Base-by-base conservation (phyloP, 768 basidiomycete genomes). In the Panaeolus cyanescens region DNA sequence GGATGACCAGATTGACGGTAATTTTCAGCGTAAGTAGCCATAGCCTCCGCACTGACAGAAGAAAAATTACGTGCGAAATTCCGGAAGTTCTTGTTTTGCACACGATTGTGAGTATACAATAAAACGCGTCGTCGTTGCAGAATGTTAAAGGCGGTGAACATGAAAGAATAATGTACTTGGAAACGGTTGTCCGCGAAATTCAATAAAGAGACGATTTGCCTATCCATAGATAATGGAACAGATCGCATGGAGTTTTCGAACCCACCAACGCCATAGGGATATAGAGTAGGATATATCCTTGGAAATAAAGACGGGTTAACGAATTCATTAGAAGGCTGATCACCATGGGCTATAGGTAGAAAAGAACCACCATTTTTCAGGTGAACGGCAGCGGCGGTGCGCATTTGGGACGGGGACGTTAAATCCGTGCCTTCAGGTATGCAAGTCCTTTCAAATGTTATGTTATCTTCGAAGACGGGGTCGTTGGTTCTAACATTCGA, bases 201-300 rank as follows among this genome's bases (percentile, higher is more conserved):
- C 4, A 79, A 68, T 2, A 76, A 45, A 67, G 80, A 74, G 22
- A 68, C 69, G 0, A 74, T 67, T 25, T 82, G 79, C 0, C 58
- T 31, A 54, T 76, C 68, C 40, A 82, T 53, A 3, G 72, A 72
- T 0, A 82, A 5, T 1, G 45, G 6, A 0, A 19, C 20, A 1
- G 3, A 25, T 0, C 75, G 53, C 4, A 32, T 30, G 0, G 10
- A 17, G 60, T 83, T 67, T 59, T 82, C 75, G 61, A 79, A 77
- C 1, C 80, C 80, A 1, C 81, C 79, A 20, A 75, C 61, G 0
- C 81, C 78, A 65, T 74, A 81, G 0, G 80, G 80, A 67, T 75
- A 81, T 0, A 83, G 56, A 0, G 77, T 77, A 2, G 80, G 79
- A 65, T 77, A 81, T 17, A 79, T 72, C 60, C 67, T 71, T 1